Percentiles rank a stretch among this genome's conserved stretches.
These are phyloP conservation scores for Penicillium lagena DNA, from an alignment of 495 filamentous ascomycete genomes.

Conservation along the genomic window DNA sequence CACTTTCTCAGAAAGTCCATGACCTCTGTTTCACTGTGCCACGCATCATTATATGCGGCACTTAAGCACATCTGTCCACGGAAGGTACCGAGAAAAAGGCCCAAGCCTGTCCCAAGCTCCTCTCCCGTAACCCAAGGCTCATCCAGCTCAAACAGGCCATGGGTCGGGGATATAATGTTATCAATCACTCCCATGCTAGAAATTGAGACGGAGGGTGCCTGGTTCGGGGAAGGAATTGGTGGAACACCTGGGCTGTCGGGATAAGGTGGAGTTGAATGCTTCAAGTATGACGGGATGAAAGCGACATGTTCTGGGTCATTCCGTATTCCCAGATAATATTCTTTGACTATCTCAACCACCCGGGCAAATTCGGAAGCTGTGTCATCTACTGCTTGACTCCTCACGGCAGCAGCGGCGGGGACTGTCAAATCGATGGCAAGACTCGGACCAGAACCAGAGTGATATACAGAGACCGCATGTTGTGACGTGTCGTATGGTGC, in stretches of 20 bases:
- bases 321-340: conserved; percentile 19
- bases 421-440: conserved; percentile 16
- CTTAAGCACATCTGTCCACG: conserved; percentile 23
- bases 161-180: conserved; percentile 10
- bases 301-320: conserved; percentile 16
- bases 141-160: conserved; percentile 18
- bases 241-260: conserved; percentile 10
- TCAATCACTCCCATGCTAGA: conserved; percentile 34
- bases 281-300: conserved; percentile 22
- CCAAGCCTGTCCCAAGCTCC: conserved; percentile 29
- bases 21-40: conserved; percentile 21
- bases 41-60: conserved; percentile 35
- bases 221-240: conserved; percentile 19
- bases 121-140: conserved; percentile 37
- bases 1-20: conserved; percentile 16
- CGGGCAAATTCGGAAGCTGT: conserved; percentile 1
- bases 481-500: conserved; percentile 12
- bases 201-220: conserved; percentile 26
- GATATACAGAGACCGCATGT: conserved; percentile 17
- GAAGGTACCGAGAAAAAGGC: conserved; percentile 32
- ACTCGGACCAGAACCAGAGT: conserved; percentile 19
- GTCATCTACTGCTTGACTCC: neutral
- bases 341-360: conserved; percentile 10
- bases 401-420: neutral
- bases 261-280: conserved; percentile 12